Evolutionary conservation across 169 alveolate genomes (phyloP).

Genomic region (Eimeria zaria): DNA sequence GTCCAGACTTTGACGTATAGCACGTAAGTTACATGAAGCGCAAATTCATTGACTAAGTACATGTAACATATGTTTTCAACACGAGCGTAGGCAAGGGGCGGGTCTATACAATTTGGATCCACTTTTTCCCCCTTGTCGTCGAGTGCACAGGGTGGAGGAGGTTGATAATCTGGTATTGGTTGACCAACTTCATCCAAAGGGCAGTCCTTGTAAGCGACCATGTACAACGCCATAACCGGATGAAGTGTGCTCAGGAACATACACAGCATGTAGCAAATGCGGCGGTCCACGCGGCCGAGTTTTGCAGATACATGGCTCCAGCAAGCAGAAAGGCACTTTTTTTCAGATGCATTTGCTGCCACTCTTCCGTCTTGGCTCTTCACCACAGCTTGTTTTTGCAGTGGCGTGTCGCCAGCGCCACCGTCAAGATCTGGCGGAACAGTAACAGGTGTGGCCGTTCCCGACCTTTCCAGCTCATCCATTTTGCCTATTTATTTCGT

Average conservation of each 20-base stretch:
- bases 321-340: neutral
- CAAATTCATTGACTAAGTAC: constrained; percentile 65
- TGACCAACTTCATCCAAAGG: constrained; percentile 43
- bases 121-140: constrained; percentile 48
- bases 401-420: neutral
- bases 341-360: neutral
- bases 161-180: constrained; percentile 34
- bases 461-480: constrained; percentile 23
- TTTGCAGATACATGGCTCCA: neutral
- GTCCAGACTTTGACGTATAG: constrained; percentile 80
- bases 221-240: constrained; percentile 9
- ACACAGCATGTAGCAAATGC: constrained; percentile 37
- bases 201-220: constrained; percentile 64
- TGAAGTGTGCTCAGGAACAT: constrained; percentile 31
- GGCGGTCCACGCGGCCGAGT: neutral
- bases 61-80: constrained; percentile 48
- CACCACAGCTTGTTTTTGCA: constrained; percentile 35
- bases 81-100: constrained; percentile 77
- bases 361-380: constrained; percentile 16
- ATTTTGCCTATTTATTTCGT: neutral
- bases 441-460: neutral
- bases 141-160: constrained; percentile 41
- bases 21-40: constrained; percentile 64
- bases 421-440: constrained; percentile 28
- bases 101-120: constrained; percentile 38